phyloP scores from a whole-genome alignment of 495 filamentous ascomycete genomes.

The Aspergillus wentii region DNA sequence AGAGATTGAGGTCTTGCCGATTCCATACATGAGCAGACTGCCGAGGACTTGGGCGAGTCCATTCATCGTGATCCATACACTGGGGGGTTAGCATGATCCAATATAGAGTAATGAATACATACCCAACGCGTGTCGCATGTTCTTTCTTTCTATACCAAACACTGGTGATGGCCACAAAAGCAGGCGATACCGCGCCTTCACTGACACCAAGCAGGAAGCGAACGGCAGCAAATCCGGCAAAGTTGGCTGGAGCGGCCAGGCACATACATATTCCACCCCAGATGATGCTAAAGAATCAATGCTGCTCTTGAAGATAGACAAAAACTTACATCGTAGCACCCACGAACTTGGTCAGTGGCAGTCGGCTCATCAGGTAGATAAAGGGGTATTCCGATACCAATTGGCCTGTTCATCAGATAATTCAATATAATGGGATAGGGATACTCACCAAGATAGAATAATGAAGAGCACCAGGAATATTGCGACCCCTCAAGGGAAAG shows the following conservation, averaged over 20 bases:
- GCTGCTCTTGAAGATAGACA: background rate
- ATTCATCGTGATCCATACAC: constrained; percentile 50
- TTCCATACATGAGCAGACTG: constrained; percentile 51
- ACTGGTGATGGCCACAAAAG: constrained; percentile 20
- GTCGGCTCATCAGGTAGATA: constrained; percentile 49
- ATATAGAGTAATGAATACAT: background rate
- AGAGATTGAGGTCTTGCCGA: constrained; percentile 37
- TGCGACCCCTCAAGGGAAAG: constrained; percentile 44
- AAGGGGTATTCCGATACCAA: constrained; percentile 44
- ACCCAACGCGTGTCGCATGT: constrained; percentile 42
- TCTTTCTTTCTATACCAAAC: constrained; percentile 43
- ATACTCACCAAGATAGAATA: constrained; percentile 22
- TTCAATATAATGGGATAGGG: background rate
- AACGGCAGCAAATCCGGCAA: constrained; percentile 39
- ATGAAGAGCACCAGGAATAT: constrained; percentile 47
- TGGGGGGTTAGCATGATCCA: constrained; percentile 13
- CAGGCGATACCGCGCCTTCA: constrained; percentile 40
- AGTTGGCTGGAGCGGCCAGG: constrained; percentile 41
- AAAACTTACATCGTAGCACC: constrained; percentile 17
- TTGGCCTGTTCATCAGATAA: constrained; percentile 33
- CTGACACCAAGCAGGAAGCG: constrained; percentile 47
- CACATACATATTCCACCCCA: constrained; percentile 49
- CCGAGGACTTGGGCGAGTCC: constrained; percentile 51
- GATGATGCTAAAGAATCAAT: constrained; percentile 15
- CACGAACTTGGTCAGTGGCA: constrained; percentile 43